Percentiles rank a stretch among this genome's conserved stretches.
Evolutionary conservation across 2,329 filamentous ascomycete genomes (phyloP).

Genomic region (Hortaea werneckii): DNA sequence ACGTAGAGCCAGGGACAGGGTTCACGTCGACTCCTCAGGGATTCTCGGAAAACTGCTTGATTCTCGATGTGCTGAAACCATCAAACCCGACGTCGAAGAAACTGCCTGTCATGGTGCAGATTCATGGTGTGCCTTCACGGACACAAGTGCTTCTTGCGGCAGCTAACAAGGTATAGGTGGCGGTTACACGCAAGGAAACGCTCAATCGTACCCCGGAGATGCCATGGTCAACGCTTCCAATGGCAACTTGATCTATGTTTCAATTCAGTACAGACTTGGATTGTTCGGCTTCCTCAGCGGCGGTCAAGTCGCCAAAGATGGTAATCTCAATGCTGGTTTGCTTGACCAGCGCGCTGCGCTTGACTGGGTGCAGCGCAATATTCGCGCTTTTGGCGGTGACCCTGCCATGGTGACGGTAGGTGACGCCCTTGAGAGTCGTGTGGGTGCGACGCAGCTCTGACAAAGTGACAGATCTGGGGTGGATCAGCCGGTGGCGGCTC

Average conservation of each 20-base stretch:
- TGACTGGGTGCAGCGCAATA: constrained; percentile 20
- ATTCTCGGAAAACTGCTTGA: constrained; percentile 32
- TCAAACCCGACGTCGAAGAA: constrained; percentile 18
- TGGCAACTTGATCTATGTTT: constrained; percentile 25
- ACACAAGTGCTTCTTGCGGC: background rate
- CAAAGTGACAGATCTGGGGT: constrained; percentile 12
- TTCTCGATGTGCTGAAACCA: constrained; percentile 32
- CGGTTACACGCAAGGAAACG: constrained; percentile 24
- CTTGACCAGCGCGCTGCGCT: constrained; percentile 20
- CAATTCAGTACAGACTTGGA: constrained; percentile 24
- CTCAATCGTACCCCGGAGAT: constrained; percentile 13
- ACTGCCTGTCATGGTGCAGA: constrained; percentile 26
- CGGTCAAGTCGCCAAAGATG: constrained; percentile 11
- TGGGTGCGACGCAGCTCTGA: background rate
- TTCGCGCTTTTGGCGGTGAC: constrained; percentile 20
- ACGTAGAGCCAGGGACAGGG: background rate
- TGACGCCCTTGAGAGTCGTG: constrained; percentile 7
- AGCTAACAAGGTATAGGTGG: constrained; percentile 11
- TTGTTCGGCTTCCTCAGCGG: constrained; percentile 19
- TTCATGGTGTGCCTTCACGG: constrained; percentile 17
- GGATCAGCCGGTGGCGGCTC: constrained; percentile 20
- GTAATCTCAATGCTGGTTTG: constrained; percentile 17
- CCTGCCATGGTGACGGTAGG: background rate
- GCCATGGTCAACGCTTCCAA: constrained; percentile 22
- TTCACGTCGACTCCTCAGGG: constrained; percentile 6